Base-by-base conservation (phyloP, 768 basidiomycete genomes). In the Chalciporus sphaerocephalus region DNA sequence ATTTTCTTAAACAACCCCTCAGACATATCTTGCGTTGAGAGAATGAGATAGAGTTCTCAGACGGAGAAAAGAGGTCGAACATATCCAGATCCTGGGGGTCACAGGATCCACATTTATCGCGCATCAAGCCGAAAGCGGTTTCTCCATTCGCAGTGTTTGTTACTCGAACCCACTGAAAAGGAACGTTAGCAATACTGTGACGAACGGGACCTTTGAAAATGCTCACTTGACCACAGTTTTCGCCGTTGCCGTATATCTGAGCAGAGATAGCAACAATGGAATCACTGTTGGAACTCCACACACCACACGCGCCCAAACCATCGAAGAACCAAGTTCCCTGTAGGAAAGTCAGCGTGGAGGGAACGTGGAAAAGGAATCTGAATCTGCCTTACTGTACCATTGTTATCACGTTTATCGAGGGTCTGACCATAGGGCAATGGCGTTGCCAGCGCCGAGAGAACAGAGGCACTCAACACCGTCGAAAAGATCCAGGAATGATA, bases 301-400 rank as follows among this genome's bases (percentile, higher is more conserved):
- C 53, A 21, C 85, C 85, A 57, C 87, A 89, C 62, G 85, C 84
- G 35, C 84, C 86, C 20, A 71, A 56, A 24, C 65, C 79, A 43
- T 73, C 74, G 48, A 80, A 50, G 60, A 76, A 88, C 76, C 76
- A 88, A 25, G 85, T 88, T 32, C 78, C 85, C 85, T 87, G 52
- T 20, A 30, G 5, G 39, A 41, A 44, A 34, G 34, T 38, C 23
- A 17, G 62, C 24, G 50, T 52, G 36, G 13, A 40, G 20, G 16
- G 22, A 12, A 16, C 22, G 21, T 15, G 12, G 32, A 6, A 24
- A 18, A 23, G 12, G 6, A 16, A 18, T 7, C 6, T 7, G 20
- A 42, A 15, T 27, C 13, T 1, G 6, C 69, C 79, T 51, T 60
- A 87, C 87, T 51, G 70, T 67, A 33, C 87, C 87, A 6, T 53